These are phyloP conservation scores for Cinnamomum chago DNA, from an alignment of 164 flowering plant genomes.

Conservation along the genomic window DNA sequence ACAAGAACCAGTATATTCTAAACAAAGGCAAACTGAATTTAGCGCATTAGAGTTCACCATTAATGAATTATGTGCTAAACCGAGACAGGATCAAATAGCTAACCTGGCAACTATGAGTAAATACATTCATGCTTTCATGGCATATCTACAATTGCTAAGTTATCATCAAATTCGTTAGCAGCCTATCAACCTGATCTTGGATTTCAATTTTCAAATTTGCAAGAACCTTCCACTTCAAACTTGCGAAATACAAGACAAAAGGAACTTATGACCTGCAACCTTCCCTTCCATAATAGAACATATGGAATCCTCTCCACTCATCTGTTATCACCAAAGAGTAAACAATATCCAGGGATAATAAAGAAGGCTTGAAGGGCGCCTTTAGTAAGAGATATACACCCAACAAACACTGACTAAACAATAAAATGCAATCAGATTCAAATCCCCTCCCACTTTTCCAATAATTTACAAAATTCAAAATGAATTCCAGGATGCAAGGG, in stretches of 20 bases:
- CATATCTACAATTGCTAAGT: not conserved
- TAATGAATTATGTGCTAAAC: too few species aligned
- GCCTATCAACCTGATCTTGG: not conserved
- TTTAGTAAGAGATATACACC: not conserved
- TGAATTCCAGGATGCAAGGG: not conserved
- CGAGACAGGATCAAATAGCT: not conserved
- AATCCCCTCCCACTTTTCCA: not conserved
- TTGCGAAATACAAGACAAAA: not conserved
- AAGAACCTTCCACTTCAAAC: not conserved
- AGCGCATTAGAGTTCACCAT: too few species aligned
- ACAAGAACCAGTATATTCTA: too few species aligned
- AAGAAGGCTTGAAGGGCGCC: not conserved
- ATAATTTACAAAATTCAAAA: not conserved
- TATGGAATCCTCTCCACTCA: not conserved
- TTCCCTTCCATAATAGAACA: too few species aligned
- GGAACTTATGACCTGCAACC: too few species aligned
- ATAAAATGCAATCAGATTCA: not conserved
- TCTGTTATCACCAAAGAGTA: not conserved
- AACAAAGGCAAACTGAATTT: too few species aligned
- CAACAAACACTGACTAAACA: not conserved
- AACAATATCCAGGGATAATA: not conserved
- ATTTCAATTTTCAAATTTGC: not conserved
- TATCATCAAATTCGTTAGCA: not conserved
- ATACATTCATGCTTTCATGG: not conserved
- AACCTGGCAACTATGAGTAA: not conserved